Percentiles rank a stretch among this genome's conserved stretches.
Conservation (phyloP, 805 yeast species). For the Spathaspora gorwiae region DNA sequence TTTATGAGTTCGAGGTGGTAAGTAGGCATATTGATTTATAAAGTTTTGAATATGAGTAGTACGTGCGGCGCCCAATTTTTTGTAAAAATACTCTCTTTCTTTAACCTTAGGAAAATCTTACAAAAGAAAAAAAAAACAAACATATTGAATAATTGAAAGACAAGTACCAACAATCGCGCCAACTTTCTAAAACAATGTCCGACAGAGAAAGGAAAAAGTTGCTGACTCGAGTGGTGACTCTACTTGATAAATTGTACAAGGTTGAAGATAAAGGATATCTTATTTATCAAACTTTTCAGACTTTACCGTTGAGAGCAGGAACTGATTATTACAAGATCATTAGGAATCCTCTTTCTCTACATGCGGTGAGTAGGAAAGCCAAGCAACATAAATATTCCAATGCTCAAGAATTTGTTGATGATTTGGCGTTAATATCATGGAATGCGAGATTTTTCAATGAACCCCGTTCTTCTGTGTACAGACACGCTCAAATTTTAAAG, state of each 20-base stretch:
- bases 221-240: conserved; percentile 23
- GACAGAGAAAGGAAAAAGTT: conserved; percentile 39
- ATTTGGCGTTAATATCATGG: conserved; percentile 82
- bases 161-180: no score
- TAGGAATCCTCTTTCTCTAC: conserved; percentile 75
- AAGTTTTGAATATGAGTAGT: no score
- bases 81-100: no score
- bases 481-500: conserved; percentile 61
- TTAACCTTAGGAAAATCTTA: no score
- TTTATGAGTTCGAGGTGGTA: no score
- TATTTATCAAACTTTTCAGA: conserved; percentile 57
- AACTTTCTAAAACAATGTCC: conserved; percentile 17
- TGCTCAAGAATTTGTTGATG: conserved; percentile 68
- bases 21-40: no score
- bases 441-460: conserved; percentile 84
- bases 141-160: no score
- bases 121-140: no score
- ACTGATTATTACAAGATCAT: conserved; percentile 80
- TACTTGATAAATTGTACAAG: conserved; percentile 37
- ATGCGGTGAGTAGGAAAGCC: conserved; percentile 59
- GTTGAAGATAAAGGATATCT: conserved; percentile 42
- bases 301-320: conserved; percentile 66
- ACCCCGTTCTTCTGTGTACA: conserved; percentile 60
- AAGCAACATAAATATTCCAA: conserved; percentile 50
- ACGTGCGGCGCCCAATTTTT: no score